Evolutionary conservation across 495 filamentous ascomycete species (phyloP).

Genomic region (Margaritispora aquatica): DNA sequence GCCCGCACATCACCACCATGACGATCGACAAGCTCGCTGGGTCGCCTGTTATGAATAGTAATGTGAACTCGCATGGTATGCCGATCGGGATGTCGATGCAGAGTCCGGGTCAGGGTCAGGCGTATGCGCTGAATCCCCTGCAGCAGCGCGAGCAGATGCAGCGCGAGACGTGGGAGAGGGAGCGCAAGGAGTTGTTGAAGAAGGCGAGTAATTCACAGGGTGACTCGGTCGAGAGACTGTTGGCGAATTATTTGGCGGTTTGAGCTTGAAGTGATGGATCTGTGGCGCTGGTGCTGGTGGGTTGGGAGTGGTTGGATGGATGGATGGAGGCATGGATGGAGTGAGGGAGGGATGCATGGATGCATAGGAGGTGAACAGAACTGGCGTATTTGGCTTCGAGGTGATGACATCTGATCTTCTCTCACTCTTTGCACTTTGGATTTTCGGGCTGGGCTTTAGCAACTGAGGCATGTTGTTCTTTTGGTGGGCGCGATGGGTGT

Average conservation of each 20-base stretch:
- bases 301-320: background rate
- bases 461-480: too few relatives aligned
- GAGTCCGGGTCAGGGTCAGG: slow-evolving; percentile 20
- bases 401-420: too few relatives aligned
- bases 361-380: too few relatives aligned
- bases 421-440: too few relatives aligned
- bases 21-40: background rate
- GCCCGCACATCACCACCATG: background rate
- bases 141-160: slow-evolving; percentile 34
- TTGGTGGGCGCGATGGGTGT: background rate
- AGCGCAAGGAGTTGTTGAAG: slow-evolving; percentile 30
- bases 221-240: slow-evolving; percentile 14
- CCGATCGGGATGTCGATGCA: too few relatives aligned
- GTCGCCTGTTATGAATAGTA: background rate
- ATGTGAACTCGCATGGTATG: slow-evolving; percentile 1
- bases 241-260: slow-evolving; percentile 16
- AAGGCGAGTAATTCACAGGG: slow-evolving; percentile 24
- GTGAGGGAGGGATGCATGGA: too few relatives aligned
- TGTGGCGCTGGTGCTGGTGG: too few relatives aligned
- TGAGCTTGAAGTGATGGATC: background rate
- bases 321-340: too few relatives aligned
- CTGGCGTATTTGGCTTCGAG: too few relatives aligned
- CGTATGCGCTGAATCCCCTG: slow-evolving; percentile 28
- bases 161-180: slow-evolving; percentile 31
- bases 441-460: too few relatives aligned